Base-by-base conservation (phyloP, 2,329 filamentous ascomycete species). In the Cladosporium velox region DNA sequence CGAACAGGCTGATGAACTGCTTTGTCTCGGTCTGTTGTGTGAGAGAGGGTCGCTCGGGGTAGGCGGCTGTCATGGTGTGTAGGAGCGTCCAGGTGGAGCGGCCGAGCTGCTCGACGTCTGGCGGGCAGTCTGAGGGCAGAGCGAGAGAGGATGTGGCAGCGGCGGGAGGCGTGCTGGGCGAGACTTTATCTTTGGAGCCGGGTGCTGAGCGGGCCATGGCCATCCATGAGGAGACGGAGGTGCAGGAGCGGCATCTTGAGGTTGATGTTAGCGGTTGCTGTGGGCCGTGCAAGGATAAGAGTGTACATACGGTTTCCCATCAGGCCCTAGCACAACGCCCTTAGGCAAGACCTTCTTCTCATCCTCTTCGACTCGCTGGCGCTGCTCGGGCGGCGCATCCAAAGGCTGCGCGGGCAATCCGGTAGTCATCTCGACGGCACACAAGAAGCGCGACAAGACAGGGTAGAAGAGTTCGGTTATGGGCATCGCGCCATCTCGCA, bases 21-120 rank as follows among this genome's bases (percentile, higher is more conserved):
- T 84, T 83, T 72, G 96, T 90, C 72, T 97, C 90, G 34, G 82
- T 81, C 76, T 97, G 92, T 72, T 97, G 87, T 11, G 82, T 78
- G 0, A 82, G 77, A 0, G 89, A 87, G 0, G 95, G 92, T 8
- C 77, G 79, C 8, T 85, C 82, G 0, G 95, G 95, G 77, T 98
- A 99, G 15, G 87, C 87, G 0, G 93, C 95, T 15, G 94, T 91
- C 70, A 99, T 91, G 10, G 91, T 90, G 82, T 99, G 95, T 1
- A 99, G 87, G 24, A 99, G 86, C 0, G 93, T 97, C 95, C 95
- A 99, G 14, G 92, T 91, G 67, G 89, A 89, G 68, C 93, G 91
- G 59, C 95, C 95, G 4, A 99, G 88, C 18, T 84, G 81, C 76
- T 96, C 92, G 70, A 97, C 92, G 76, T 98, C 93, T 1, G 95